Conservation (phyloP, 2,329 filamentous ascomycete species). For the Microsporum audouinii region DNA sequence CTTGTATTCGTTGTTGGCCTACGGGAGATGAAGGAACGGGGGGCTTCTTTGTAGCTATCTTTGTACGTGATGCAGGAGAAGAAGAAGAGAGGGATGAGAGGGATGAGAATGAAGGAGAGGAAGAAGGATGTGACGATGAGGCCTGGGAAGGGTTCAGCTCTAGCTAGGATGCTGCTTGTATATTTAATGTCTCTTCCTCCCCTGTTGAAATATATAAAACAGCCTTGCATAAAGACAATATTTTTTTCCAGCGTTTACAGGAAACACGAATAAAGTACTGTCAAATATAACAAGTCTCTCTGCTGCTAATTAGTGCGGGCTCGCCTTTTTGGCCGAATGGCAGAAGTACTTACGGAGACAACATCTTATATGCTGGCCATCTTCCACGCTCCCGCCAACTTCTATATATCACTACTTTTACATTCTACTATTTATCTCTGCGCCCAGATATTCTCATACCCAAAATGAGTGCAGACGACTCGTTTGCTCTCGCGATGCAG, state of each 20-base stretch:
- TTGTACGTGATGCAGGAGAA: slow-evolving; percentile 48
- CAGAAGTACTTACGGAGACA: no score
- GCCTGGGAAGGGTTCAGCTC: not conserved
- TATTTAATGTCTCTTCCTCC: no score
- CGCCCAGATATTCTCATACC: no score
- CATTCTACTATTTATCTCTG: not conserved
- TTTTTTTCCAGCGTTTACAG: no score
- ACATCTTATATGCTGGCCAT: no score
- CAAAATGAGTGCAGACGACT: not conserved
- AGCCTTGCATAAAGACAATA: no score
- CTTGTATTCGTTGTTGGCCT: slow-evolving; percentile 71
- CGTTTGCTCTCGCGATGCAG: not conserved
- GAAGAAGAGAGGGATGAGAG: slow-evolving; percentile 3
- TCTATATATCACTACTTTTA: not conserved
- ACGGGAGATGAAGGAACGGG: slow-evolving; percentile 74
- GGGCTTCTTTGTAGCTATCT: slow-evolving; percentile 90
- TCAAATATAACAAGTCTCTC: no score
- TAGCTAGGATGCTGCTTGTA: not conserved
- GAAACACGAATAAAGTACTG: no score
- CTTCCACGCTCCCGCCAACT: no score
- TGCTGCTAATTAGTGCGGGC: no score
- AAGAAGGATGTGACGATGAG: not conserved
- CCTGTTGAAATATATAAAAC: no score
- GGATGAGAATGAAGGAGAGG: not conserved
- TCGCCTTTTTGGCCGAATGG: no score